Percentiles rank a stretch among this genome's conserved stretches.
Conservation (phyloP, 306 rosid genomes). For the Begonia masoniana region DNA sequence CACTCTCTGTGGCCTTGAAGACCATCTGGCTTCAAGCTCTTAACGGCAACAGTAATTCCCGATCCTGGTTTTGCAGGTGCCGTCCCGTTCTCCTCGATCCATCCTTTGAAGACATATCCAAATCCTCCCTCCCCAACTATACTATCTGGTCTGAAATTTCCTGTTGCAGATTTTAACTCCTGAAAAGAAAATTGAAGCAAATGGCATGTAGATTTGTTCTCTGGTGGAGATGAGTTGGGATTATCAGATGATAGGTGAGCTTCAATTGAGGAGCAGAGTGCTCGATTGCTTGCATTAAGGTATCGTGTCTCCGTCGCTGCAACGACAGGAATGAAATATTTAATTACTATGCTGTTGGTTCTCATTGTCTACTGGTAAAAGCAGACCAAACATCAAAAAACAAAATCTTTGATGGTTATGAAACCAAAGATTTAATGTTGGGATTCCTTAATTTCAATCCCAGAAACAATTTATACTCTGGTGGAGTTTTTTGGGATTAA, state of each 20-base stretch:
- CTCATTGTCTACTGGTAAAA: neutral
- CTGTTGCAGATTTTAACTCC: conserved; percentile 83
- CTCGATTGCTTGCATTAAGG: conserved; percentile 88
- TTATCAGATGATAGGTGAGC: conserved; percentile 60
- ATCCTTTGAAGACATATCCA: conserved; percentile 89
- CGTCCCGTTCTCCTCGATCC: conserved; percentile 94
- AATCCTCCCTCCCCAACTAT: conserved; percentile 97
- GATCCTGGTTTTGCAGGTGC: conserved; percentile 95
- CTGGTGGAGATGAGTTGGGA: conserved; percentile 39
- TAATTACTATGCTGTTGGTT: neutral
- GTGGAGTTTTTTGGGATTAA: too few species aligned
- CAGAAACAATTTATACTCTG: too few species aligned
- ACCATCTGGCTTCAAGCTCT: conserved; percentile 91
- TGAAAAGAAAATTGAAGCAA: conserved; percentile 73
- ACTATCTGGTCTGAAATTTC: conserved; percentile 97
- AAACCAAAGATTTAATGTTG: neutral
- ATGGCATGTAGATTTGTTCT: conserved; percentile 39
- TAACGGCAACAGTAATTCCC: conserved; percentile 83
- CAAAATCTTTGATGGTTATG: too few species aligned
- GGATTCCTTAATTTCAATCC: too few species aligned
- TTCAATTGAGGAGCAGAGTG: conserved; percentile 57
- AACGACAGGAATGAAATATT: conserved; percentile 13
- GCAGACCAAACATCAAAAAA: neutral
- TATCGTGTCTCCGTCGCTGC: conserved; percentile 89
- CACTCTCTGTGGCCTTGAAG: conserved; percentile 99